Evolutionary conservation across 371 early-diverging fungal species (phyloP).

Genomic region (Conidiobolus incongruus): DNA sequence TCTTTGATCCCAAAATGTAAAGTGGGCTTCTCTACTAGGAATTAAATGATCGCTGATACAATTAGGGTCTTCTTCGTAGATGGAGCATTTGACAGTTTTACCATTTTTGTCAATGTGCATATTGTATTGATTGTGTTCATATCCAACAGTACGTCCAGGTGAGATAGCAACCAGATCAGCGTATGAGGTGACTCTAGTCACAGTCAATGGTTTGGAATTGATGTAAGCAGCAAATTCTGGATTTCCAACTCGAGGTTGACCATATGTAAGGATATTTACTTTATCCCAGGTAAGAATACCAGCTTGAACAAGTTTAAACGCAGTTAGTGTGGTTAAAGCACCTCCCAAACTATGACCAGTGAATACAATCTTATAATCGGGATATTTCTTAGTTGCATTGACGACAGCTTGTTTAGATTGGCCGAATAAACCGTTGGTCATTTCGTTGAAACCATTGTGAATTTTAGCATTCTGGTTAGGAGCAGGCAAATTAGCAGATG

Average conservation of each 20-base stretch:
- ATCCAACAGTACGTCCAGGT: slow-evolving; percentile 18
- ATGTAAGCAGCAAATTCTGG: slow-evolving; percentile 15
- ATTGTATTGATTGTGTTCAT: slow-evolving; percentile 11
- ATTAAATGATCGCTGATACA: background rate
- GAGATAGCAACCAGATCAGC: slow-evolving; percentile 22
- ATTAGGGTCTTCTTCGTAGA: background rate
- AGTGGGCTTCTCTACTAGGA: too few relatives aligned
- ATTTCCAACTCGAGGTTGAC: slow-evolving; percentile 24
- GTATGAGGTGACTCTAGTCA: slow-evolving; percentile 16
- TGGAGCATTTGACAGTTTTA: background rate
- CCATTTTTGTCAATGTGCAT: background rate
- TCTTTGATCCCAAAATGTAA: too few relatives aligned
- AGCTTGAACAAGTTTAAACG: background rate
- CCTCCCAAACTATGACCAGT: slow-evolving; percentile 7
- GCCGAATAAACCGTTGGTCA: background rate
- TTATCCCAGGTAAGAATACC: background rate
- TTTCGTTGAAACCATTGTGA: background rate
- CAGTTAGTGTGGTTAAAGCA: background rate
- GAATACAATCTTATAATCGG: slow-evolving; percentile 4
- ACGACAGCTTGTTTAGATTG: background rate
- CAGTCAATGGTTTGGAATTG: slow-evolving; percentile 10
- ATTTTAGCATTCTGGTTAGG: background rate
- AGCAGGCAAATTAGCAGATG: background rate
- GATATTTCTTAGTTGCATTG: background rate
- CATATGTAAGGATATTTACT: slow-evolving; percentile 5